A percentile compares a stretch with the other conserved stretches of the same genome.
phyloP scores from a whole-genome alignment of 1,284 basidiomycete species.

The Heliocybe sulcata region DNA sequence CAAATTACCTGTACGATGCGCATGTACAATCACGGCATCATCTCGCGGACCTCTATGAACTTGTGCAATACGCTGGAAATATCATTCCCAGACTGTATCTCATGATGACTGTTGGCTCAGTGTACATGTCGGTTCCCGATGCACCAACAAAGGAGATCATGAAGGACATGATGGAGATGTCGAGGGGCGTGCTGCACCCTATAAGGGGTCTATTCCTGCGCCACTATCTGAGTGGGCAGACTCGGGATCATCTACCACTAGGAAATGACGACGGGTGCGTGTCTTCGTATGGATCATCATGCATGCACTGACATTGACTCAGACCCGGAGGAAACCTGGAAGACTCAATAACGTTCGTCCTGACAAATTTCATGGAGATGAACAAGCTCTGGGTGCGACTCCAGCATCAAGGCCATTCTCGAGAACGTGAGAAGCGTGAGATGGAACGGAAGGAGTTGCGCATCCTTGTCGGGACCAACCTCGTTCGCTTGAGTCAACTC shows the following conservation, averaged over 20 bases:
- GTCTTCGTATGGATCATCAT: not conserved
- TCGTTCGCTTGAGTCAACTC: conserved; percentile 87
- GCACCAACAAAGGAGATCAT: conserved; percentile 96
- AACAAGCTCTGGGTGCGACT: conserved; percentile 98
- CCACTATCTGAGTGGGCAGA: conserved; percentile 94
- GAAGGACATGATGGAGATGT: conserved; percentile 99
- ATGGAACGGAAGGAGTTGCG: conserved; percentile 89
- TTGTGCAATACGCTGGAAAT: conserved; percentile 94
- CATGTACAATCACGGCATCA: conserved; percentile 87
- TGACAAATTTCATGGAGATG: conserved; percentile 98
- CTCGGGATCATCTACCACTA: conserved; percentile 88
- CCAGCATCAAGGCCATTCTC: conserved; percentile 92
- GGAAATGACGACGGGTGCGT: conserved; percentile 76
- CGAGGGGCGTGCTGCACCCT: conserved; percentile 88
- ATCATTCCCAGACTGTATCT: conserved; percentile 93
- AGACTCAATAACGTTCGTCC: conserved; percentile 89
- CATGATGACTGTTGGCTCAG: conserved; percentile 97
- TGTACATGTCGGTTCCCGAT: conserved; percentile 95
- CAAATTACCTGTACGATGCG: conserved; percentile 91
- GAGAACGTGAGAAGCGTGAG: conserved; percentile 92
- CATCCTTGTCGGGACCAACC: conserved; percentile 92
- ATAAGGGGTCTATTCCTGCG: conserved; percentile 89
- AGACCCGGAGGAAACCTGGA: conserved; percentile 84
- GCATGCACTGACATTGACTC: conserved; percentile 1
- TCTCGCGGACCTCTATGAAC: conserved; percentile 93